A percentile compares a stretch with the other conserved stretches of the same genome.
These are phyloP conservation scores for Puccinia hordei DNA, from an alignment of 1,284 basidiomycete species.

Conservation along the genomic window DNA sequence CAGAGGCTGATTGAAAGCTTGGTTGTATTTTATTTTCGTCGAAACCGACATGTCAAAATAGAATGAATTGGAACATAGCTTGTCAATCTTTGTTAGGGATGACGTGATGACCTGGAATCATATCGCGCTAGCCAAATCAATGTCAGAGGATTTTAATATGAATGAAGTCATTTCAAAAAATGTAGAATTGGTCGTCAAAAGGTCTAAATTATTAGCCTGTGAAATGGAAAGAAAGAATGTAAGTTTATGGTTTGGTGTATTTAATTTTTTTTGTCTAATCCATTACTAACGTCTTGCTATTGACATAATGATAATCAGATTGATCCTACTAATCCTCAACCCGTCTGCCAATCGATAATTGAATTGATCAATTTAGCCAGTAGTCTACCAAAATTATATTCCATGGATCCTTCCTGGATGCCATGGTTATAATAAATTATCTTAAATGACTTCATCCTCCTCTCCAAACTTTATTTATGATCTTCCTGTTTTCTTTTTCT, in stretches of 20 bases:
- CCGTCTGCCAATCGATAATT: conserved; percentile 78
- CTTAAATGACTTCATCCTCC: background rate
- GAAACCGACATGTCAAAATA: conserved; percentile 58
- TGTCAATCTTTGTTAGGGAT: conserved; percentile 87
- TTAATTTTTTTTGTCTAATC: conserved; percentile 18
- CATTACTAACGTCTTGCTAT: conserved; percentile 44
- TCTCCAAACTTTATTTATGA: background rate
- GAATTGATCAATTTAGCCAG: conserved; percentile 73
- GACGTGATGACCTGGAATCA: conserved; percentile 76
- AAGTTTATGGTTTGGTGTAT: conserved; percentile 54
- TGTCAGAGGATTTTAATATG: conserved; percentile 66
- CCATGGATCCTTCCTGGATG: conserved; percentile 74
- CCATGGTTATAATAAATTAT: conserved; percentile 65
- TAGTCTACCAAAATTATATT: conserved; percentile 63
- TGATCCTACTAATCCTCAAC: conserved; percentile 60
- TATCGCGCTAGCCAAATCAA: conserved; percentile 40
- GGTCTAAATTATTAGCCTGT: conserved; percentile 81
- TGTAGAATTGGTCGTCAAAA: conserved; percentile 78
- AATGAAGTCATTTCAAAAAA: conserved; percentile 72
- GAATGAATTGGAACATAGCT: conserved; percentile 83
- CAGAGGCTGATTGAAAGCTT: background rate
- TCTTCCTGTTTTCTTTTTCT: background rate
- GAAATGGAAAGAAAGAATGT: conserved; percentile 79
- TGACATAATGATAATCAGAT: conserved; percentile 44
- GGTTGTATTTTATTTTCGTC: conserved; percentile 10